phyloP scores from a whole-genome alignment of 2,329 filamentous ascomycete genomes.

The Ustulina deusta region DNA sequence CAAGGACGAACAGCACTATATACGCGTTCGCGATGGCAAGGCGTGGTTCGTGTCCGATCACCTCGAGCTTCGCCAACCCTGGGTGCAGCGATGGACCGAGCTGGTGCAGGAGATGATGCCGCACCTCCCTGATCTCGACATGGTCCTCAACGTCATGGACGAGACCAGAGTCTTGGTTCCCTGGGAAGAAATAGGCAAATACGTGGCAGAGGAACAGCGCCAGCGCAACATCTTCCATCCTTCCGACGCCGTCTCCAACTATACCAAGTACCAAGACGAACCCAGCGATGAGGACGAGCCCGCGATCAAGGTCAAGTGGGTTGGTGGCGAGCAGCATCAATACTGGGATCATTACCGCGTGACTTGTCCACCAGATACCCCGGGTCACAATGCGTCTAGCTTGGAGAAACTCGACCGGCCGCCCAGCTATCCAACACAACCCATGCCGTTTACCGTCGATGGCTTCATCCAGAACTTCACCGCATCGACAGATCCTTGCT shows the following conservation, averaged over 20 bases:
- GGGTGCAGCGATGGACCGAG: slow-evolving; percentile 61
- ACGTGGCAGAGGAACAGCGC: slow-evolving; percentile 62
- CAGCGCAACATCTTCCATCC: slow-evolving; percentile 58
- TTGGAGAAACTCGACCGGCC: slow-evolving; percentile 39
- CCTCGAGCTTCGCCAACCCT: slow-evolving; percentile 51
- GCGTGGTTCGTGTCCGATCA: slow-evolving; percentile 52
- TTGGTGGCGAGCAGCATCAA: slow-evolving; percentile 53
- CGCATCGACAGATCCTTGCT: slow-evolving; percentile 68
- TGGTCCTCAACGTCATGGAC: slow-evolving; percentile 74
- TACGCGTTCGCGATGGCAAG: slow-evolving; percentile 61
- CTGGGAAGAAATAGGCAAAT: slow-evolving; percentile 65
- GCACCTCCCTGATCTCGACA: slow-evolving; percentile 72
- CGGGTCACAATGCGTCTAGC: slow-evolving; percentile 54
- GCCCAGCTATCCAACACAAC: slow-evolving; percentile 43
- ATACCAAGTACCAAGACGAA: slow-evolving; percentile 56
- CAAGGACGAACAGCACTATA: slow-evolving; percentile 56
- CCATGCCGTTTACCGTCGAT: slow-evolving; percentile 54
- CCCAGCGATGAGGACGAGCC: slow-evolving; percentile 11
- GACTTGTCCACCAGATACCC: slow-evolving; percentile 68
- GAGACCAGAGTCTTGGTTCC: slow-evolving; percentile 72
- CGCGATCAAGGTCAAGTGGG: slow-evolving; percentile 33
- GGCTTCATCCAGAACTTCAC: slow-evolving; percentile 71
- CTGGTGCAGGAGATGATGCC: slow-evolving; percentile 63
- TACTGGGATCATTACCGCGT: slow-evolving; percentile 71
- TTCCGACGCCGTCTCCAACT: slow-evolving; percentile 58